These are phyloP conservation scores for Aspergillus carlsbadensis DNA, from an alignment of 495 filamentous ascomycete species.

Conservation along the genomic window DNA sequence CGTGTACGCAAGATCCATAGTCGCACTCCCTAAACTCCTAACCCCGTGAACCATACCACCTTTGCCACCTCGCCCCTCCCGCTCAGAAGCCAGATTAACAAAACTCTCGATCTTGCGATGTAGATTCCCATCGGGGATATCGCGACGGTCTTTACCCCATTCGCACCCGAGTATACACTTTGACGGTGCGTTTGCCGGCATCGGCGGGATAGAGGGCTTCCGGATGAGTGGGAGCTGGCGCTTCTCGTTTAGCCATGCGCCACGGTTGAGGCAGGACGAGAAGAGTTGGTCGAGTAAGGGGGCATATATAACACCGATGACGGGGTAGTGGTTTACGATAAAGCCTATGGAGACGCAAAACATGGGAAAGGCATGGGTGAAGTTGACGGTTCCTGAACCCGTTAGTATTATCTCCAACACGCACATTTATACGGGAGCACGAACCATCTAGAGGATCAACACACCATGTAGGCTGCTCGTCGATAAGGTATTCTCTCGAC, in stretches of 20 bases:
- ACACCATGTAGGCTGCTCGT: conserved; percentile 62
- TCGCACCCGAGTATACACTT: conserved; percentile 70
- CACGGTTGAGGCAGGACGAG: conserved; percentile 57
- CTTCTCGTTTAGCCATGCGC: conserved; percentile 65
- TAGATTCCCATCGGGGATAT: conserved; percentile 60
- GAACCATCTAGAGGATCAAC: conserved; percentile 66
- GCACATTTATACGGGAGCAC: not conserved
- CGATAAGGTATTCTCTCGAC: conserved; percentile 61
- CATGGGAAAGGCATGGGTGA: conserved; percentile 71
- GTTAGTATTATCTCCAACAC: not conserved
- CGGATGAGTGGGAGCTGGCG: conserved; percentile 56
- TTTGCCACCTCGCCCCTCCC: conserved; percentile 56
- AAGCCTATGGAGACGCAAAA: conserved; percentile 70
- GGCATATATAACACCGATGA: conserved; percentile 66
- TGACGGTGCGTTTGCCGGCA: conserved; percentile 60
- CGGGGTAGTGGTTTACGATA: conserved; percentile 51
- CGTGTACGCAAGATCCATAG: conserved; percentile 55
- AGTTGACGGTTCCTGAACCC: conserved; percentile 59
- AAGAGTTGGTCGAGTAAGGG: conserved; percentile 65
- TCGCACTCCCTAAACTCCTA: conserved; percentile 60
- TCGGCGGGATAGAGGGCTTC: conserved; percentile 52
- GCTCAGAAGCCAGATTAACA: conserved; percentile 65
- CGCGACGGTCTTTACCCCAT: conserved; percentile 70
- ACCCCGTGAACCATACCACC: conserved; percentile 63
- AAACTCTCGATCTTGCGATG: conserved; percentile 68